Base-by-base conservation (phyloP, 1,284 basidiomycete species). In the Trametes hirsuta region DNA sequence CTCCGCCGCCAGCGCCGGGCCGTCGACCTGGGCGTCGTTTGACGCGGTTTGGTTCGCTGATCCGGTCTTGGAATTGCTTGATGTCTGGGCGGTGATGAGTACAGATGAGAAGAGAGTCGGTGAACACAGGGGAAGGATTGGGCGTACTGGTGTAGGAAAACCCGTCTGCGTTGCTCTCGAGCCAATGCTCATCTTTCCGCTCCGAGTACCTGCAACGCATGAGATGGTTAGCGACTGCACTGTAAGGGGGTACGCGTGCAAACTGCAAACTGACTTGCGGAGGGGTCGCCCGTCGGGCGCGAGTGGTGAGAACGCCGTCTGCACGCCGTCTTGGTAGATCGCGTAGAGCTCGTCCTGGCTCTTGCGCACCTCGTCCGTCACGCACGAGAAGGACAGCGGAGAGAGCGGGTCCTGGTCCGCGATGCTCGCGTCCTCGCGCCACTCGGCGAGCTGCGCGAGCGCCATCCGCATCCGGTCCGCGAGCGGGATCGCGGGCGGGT, bases 381-480 rank as follows among this genome's bases (percentile, higher is more conserved):
- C 77, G 64, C 85, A 85, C n/a, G 83, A 88, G 69, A 92, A 92
- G 3, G 87, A 89, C 53, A 91, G 73, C 0, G 84, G 76, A 2
- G 82, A 87, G 15, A 67, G 62, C 8, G 88, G 83, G 65, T 88
- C 79, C n/a, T 84, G 81, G 5, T 74, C 69, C 9, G 76, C 75
- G 34, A 87, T 80, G 10, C 74, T 73, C 3, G 78, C 70, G 66
- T 85, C 79, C 22, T 77, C 79, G 42, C 76, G 75, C 22, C 88
- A 73, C 36, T 82, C 78, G 5, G 83, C 78, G 21, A 91, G 77
- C 53, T 75, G 78, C 9, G 68, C 70, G 6, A 92, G 71, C 0
- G 87, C 90, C 4, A 67, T 67, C 50, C 73, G 70, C 79, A 90
- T 84, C 14, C 85, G 80, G 22, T 83, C 81, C 14, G 66, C 57